phyloP scores from a whole-genome alignment of 495 filamentous ascomycete species.

The Penicillium soppii region DNA sequence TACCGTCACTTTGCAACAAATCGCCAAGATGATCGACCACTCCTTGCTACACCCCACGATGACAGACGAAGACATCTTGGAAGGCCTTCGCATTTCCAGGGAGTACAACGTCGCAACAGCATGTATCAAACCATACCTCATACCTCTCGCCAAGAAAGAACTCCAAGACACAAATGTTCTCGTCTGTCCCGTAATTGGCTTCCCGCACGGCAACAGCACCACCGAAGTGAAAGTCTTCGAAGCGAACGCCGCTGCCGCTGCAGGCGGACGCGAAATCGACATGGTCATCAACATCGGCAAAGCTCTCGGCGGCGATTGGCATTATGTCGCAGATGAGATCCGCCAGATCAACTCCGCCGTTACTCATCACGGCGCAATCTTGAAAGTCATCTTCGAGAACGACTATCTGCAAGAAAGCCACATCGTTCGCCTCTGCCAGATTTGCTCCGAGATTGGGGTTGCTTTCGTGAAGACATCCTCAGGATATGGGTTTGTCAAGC shows the following conservation, averaged over 20 bases:
- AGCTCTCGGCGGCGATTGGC: constrained; percentile 54
- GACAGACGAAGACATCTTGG: constrained; percentile 52
- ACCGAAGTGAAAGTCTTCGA: constrained; percentile 53
- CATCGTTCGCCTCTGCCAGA: constrained; percentile 48
- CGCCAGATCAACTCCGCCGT: constrained; percentile 47
- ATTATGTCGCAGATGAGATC: constrained; percentile 53
- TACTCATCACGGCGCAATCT: constrained; percentile 32
- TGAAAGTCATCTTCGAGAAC: constrained; percentile 63
- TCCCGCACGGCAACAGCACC: constrained; percentile 58
- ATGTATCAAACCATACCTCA: constrained; percentile 54
- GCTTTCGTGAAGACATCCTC: constrained; percentile 60
- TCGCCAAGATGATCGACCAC: constrained; percentile 61
- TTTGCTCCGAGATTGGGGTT: constrained; percentile 47
- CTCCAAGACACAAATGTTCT: constrained; percentile 48
- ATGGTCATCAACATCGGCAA: constrained; percentile 61
- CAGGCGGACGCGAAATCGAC: constrained; percentile 54
- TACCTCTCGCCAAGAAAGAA: constrained; percentile 44
- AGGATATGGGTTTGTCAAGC: constrained; percentile 58
- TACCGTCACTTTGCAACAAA: constrained; percentile 48
- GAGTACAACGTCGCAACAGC: constrained; percentile 52
- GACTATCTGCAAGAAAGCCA: constrained; percentile 48
- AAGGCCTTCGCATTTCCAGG: constrained; percentile 47
- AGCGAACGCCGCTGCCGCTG: constrained; percentile 43
- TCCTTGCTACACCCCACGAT: constrained; percentile 60
- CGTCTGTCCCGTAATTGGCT: constrained; percentile 57